Conservation (phyloP, 148 eudicot species). For the Nepenthes mirabilis region DNA sequence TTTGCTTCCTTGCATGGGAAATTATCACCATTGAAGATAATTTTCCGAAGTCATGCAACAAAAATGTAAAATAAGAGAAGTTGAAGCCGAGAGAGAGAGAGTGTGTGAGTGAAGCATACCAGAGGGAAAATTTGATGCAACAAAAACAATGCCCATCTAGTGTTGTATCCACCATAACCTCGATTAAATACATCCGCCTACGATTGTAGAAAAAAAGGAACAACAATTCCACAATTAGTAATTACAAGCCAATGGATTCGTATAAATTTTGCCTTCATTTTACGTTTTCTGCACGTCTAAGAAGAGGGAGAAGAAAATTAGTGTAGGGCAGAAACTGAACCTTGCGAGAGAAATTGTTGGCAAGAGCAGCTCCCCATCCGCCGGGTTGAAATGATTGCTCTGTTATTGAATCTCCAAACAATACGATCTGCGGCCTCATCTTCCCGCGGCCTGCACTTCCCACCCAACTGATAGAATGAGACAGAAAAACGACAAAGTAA, state of each 20-base stretch:
- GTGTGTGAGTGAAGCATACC: slow-evolving; percentile 19
- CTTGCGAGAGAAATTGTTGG: slow-evolving; percentile 67
- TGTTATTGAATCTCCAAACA: slow-evolving; percentile 85
- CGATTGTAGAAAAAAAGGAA: slow-evolving; percentile 1
- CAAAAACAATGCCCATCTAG: slow-evolving; percentile 76
- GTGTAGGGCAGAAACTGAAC: slow-evolving; percentile 8
- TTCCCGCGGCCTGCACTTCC: background rate
- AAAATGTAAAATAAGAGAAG: no score
- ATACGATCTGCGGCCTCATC: slow-evolving; percentile 57
- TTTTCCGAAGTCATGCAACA: no score
- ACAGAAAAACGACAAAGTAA: background rate
- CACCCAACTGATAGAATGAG: no score
- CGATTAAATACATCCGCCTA: slow-evolving; percentile 70
- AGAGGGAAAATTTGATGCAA: slow-evolving; percentile 69
- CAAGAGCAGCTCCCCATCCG: slow-evolving; percentile 84
- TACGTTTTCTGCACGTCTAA: background rate
- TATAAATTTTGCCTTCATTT: background rate
- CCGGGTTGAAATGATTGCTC: slow-evolving; percentile 51
- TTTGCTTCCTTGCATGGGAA: no score
- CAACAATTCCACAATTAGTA: background rate
- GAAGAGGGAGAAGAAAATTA: no score
- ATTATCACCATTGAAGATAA: no score
- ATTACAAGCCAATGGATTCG: background rate
- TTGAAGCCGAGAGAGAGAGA: background rate
- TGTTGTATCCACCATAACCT: slow-evolving; percentile 79